Conservation (phyloP, 2,329 filamentous ascomycete genomes). For the Nemania bipapillata region DNA sequence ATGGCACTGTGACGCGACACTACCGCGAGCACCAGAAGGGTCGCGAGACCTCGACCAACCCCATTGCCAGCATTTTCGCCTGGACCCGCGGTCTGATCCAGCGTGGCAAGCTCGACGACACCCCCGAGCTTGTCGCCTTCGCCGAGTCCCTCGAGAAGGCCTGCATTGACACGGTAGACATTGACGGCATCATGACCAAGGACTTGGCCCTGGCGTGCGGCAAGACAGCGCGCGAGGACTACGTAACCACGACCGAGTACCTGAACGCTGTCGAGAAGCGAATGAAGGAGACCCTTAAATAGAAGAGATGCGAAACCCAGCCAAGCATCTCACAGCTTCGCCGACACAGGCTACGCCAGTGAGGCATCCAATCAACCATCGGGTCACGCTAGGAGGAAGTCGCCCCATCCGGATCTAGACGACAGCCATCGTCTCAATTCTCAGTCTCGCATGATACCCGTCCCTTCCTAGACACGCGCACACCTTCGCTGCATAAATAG, state of each 20-base stretch:
- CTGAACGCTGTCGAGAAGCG: conserved; percentile 90
- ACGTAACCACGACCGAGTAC: conserved; percentile 93
- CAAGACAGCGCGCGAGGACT: conserved; percentile 83
- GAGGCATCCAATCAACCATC: not conserved
- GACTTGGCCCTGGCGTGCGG: conserved; percentile 95
- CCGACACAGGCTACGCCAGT: not conserved
- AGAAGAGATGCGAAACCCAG: conserved; percentile 70
- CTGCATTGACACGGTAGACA: conserved; percentile 91
- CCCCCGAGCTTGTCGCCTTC: conserved; percentile 90
- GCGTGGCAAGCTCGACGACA: conserved; percentile 90
- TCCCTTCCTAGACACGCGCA: not conserved
- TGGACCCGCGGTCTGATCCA: conserved; percentile 96
- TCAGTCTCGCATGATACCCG: conserved; percentile 8
- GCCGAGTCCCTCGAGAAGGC: conserved; percentile 92
- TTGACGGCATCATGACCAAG: conserved; percentile 98
- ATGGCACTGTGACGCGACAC: conserved; percentile 97
- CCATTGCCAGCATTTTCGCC: conserved; percentile 98
- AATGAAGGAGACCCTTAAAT: conserved; percentile 81
- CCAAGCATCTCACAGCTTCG: not conserved
- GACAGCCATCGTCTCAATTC: not conserved
- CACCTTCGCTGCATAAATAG: conserved; percentile 21
- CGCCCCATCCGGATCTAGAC: conserved; percentile 12
- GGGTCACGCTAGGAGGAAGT: conserved; percentile 11
- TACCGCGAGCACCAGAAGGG: conserved; percentile 99
- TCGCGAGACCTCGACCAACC: conserved; percentile 96